Evolutionary conservation across 2,329 filamentous ascomycete genomes (phyloP).

Genomic region (Diaporthe aspalathi): DNA sequence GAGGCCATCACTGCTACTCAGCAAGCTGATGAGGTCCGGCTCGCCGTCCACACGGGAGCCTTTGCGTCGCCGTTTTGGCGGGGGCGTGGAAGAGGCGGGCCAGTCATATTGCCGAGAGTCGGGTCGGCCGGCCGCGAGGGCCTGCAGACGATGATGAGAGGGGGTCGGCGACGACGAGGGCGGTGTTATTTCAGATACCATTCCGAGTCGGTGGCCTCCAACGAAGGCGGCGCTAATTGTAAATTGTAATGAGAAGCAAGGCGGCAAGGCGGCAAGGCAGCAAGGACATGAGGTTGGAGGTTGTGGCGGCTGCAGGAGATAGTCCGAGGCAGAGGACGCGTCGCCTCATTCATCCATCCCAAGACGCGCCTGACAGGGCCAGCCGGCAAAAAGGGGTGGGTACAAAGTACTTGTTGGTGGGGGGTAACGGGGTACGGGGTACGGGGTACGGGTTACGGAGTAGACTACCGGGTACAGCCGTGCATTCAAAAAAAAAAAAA

Average conservation of each 20-base stretch:
- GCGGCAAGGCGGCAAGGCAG: too few relatives aligned
- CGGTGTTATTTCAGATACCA: constrained; percentile 25
- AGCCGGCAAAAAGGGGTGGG: background rate
- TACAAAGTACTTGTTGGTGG: background rate
- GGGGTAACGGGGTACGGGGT: too few relatives aligned
- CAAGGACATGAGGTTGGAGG: background rate
- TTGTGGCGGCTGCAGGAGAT: background rate
- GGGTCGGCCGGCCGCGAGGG: background rate
- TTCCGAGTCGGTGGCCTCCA: background rate
- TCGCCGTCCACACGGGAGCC: background rate
- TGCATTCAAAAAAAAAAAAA: background rate
- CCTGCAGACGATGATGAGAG: background rate
- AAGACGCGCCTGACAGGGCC: constrained; percentile 1
- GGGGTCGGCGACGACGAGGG: constrained; percentile 34
- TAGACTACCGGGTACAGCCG: too few relatives aligned
- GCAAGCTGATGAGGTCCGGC: background rate
- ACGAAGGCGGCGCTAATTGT: background rate
- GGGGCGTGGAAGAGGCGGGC: background rate
- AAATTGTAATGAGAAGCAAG: background rate
- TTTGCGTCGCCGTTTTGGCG: constrained; percentile 28
- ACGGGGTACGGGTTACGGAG: too few relatives aligned
- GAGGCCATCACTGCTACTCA: background rate
- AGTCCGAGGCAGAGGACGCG: background rate
- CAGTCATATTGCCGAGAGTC: constrained; percentile 1
- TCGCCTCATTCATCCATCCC: background rate